A percentile compares a stretch with the other conserved stretches of the same genome.
These are phyloP conservation scores for Fulvia fulva DNA, from an alignment of 2,329 filamentous ascomycete species.

Conservation along the genomic window DNA sequence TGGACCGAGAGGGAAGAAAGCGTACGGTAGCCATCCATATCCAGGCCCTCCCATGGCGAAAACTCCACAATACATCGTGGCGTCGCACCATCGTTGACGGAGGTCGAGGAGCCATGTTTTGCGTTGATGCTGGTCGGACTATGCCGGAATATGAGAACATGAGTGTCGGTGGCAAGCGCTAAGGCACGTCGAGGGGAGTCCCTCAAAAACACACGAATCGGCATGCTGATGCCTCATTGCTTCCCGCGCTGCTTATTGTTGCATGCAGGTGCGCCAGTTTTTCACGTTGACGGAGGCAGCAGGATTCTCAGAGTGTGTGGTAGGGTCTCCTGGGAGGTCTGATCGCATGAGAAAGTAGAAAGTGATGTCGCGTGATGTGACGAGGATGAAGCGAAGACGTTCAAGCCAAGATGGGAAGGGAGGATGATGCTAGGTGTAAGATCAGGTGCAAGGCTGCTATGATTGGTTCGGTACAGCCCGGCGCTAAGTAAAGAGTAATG, in stretches of 20 bases:
- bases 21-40: constrained; percentile 72
- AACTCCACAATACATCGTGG: constrained; percentile 87
- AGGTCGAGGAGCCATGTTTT: constrained; percentile 45
- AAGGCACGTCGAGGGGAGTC: constrained; percentile 85
- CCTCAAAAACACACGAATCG: constrained; percentile 76
- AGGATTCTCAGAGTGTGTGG: not conserved
- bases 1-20: constrained; percentile 71
- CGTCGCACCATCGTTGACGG: constrained; percentile 36
- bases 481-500: not conserved
- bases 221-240: constrained; percentile 39
- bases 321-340: not conserved
- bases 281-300: not conserved
- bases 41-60: constrained; percentile 57
- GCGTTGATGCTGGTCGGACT: constrained; percentile 60
- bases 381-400: not conserved
- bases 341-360: too few relatives aligned
- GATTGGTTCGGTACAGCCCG: not conserved
- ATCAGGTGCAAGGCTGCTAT: not conserved
- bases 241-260: constrained; percentile 8
- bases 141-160: constrained; percentile 81
- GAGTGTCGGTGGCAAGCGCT: constrained; percentile 72
- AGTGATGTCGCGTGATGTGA: not conserved
- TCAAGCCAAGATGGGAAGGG: not conserved
- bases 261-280: constrained; percentile 1
- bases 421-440: not conserved